A percentile compares a stretch with the other conserved stretches of the same genome.
Conservation (phyloP, 2,329 filamentous ascomycete genomes). For the Pseudocercospora fuligena region DNA sequence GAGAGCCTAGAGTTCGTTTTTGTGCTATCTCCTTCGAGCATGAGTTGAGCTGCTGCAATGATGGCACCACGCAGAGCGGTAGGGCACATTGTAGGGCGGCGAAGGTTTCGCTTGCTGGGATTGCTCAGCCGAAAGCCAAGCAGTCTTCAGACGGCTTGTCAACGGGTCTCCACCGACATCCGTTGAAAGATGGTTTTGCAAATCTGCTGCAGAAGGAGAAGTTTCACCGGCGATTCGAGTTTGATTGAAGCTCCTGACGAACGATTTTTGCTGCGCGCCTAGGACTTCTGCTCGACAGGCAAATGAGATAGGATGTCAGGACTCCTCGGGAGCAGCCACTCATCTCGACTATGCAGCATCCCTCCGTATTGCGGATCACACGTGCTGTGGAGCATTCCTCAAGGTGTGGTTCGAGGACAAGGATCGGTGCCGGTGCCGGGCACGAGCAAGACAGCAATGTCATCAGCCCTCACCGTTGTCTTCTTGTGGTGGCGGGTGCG, state of each 20-base stretch:
- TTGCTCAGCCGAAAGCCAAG: background rate
- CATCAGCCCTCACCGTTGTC: background rate
- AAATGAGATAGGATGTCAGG: background rate
- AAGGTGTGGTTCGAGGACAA: too few relatives aligned
- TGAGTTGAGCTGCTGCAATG: background rate
- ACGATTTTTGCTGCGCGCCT: background rate
- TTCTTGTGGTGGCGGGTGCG: background rate
- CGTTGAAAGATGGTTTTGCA: conserved; percentile 1
- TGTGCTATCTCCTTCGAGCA: background rate
- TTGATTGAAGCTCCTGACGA: background rate
- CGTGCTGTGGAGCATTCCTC: background rate
- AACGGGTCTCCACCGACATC: conserved; percentile 3
- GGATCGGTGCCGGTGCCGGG: background rate
- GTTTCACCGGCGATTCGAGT: background rate
- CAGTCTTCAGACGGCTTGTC: background rate
- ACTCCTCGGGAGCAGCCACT: background rate
- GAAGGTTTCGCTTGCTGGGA: conserved; percentile 4
- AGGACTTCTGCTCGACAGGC: background rate
- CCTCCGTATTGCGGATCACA: background rate
- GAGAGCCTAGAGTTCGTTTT: background rate
- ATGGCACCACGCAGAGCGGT: background rate
- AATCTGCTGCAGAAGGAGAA: conserved; percentile 1
- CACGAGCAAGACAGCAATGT: background rate
- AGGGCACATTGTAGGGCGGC: background rate
- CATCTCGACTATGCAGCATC: conserved; percentile 4